Percentiles rank a stretch among this genome's conserved stretches.
Conservation (phyloP, 441 rosid genomes). For the Adansonia rubrostipa region DNA sequence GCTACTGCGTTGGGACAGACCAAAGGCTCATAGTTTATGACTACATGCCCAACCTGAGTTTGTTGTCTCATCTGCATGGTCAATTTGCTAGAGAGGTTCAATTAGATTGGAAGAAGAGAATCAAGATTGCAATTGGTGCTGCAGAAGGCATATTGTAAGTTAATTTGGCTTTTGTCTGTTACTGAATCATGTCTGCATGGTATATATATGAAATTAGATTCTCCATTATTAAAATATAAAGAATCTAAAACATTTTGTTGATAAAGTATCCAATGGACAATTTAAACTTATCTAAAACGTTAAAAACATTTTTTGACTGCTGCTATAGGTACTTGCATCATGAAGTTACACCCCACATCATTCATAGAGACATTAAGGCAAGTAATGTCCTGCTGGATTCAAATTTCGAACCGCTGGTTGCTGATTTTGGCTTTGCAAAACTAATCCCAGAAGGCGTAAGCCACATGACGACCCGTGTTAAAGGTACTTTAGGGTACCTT, state of each 20-base stretch:
- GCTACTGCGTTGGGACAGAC: constrained; percentile 48
- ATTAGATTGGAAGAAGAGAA: constrained; percentile 48
- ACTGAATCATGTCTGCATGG: neutral
- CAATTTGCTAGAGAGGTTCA: constrained; percentile 39
- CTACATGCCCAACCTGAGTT: constrained; percentile 54
- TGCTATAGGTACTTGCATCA: constrained; percentile 50
- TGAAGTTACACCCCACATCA: constrained; percentile 53
- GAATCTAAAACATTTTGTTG: neutral
- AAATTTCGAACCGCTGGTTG: constrained; percentile 56
- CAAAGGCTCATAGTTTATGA: constrained; percentile 55
- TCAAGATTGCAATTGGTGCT: constrained; percentile 45
- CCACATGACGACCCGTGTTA: constrained; percentile 58
- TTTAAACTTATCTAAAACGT: neutral
- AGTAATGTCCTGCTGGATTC: constrained; percentile 60
- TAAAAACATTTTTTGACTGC: constrained; percentile 5
- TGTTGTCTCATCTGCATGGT: constrained; percentile 50
- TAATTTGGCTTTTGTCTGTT: neutral
- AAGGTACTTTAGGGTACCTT: constrained; percentile 56
- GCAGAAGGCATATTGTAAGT: constrained; percentile 49
- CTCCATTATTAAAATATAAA: neutral
- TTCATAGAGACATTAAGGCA: constrained; percentile 71
- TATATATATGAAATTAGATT: neutral
- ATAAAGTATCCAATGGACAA: neutral
- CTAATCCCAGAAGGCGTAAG: constrained; percentile 60
- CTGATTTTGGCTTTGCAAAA: constrained; percentile 70